Conservation (phyloP, 2,329 filamentous ascomycete species). For the Chaetomiaceae sp. region DNA sequence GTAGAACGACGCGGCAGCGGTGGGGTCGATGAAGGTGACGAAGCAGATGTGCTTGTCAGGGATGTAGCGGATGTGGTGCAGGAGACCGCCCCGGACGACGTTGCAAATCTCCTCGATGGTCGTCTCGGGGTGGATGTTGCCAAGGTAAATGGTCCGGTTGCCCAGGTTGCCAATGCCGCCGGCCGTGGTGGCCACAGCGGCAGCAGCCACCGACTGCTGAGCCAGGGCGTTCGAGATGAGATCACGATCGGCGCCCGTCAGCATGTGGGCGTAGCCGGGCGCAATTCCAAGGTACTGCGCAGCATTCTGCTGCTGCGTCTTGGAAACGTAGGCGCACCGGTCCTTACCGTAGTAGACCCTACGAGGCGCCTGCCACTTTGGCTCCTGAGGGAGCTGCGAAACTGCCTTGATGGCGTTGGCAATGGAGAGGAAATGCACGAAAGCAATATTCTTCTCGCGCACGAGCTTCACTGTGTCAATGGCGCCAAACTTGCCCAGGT, state of each 20-base stretch:
- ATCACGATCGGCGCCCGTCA: slow-evolving; percentile 93
- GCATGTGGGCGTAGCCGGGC: slow-evolving; percentile 90
- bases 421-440: slow-evolving; percentile 95
- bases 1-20: slow-evolving; percentile 95
- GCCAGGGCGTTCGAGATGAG: slow-evolving; percentile 94
- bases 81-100: slow-evolving; percentile 87
- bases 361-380: slow-evolving; percentile 92
- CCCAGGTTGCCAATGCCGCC: slow-evolving; percentile 96
- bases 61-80: slow-evolving; percentile 98
- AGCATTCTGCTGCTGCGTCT: slow-evolving; percentile 98
- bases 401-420: slow-evolving; percentile 98
- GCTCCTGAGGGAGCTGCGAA: slow-evolving; percentile 88
- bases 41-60: slow-evolving; percentile 99
- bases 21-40: slow-evolving; percentile 98
- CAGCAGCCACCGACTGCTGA: slow-evolving; percentile 94
- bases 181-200: slow-evolving; percentile 91
- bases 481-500: slow-evolving; percentile 90
- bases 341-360: slow-evolving; percentile 99
- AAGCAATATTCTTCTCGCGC: slow-evolving; percentile 94
- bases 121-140: slow-evolving; percentile 98
- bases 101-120: slow-evolving; percentile 99
- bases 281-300: slow-evolving; percentile 97
- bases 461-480: slow-evolving; percentile 98
- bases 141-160: slow-evolving; percentile 95
- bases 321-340: slow-evolving; percentile 95